Evolutionary conservation across 495 filamentous ascomycete genomes (phyloP), one percentile per base, ranked within the genome.

Genomic region (Hypoxylon fuscum): DNA sequence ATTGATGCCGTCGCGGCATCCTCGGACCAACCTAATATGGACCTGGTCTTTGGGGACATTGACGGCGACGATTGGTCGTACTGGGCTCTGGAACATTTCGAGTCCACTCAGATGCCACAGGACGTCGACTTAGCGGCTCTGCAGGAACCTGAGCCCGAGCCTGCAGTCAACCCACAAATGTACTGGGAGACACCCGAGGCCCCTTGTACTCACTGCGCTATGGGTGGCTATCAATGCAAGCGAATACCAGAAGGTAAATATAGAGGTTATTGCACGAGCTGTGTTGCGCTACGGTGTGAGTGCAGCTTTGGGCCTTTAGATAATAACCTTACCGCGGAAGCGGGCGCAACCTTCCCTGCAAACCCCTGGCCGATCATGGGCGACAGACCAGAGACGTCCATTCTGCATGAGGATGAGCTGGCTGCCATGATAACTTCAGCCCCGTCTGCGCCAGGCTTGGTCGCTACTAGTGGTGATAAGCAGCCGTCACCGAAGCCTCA

Each of bases 151-250:
- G 35, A 38, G 12, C 35, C 35, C 3, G 25, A 27, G 25, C 25
- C 22, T 38, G 62, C 55, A 48, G 59, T 31, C 34, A 64, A 42
- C 70, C 72, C 41, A 64, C 74, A 57, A 66, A 72, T 64, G 66
- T 74, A 70, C 23, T 72, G 77, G 60, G 78, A 79, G 29, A 70
- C 65, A 15, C 71, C 73, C 3, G 66, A 75, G 15, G 69, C 67
- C 55, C 84, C 89, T 40, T 96, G 91, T 74, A 82, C 87, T 21
- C 88, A 92, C 61, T 96, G 91, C 72, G 78, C 81, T 29, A 73
- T 79, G 10, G 85, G 83, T 74, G 79, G 85, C 18, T 84, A 93
- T 52, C 82, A 92, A 59, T 96, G 91, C 79, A 92, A 92, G 73
- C 77, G 87, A 44, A 85, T 89, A 35, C 82, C 82, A 31, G 82